Conservation (phyloP, 441 rosid genomes). For the Populus trichocarpa region DNA sequence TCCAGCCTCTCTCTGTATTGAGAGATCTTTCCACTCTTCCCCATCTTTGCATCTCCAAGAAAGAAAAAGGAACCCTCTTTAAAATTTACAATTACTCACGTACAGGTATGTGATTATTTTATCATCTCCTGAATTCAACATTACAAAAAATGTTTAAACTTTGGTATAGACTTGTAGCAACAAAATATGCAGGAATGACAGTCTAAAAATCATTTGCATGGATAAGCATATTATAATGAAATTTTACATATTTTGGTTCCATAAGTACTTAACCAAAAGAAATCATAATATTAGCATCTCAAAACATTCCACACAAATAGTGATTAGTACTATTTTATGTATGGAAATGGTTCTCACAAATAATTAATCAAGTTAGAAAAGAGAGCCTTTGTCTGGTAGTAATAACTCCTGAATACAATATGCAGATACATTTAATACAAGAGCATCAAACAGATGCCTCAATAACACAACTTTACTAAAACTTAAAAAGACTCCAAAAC, state of each 20-base stretch:
- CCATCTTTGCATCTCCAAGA: constrained; percentile 46
- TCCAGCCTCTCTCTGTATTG: constrained; percentile 75
- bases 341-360: background rate
- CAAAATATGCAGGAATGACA: background rate
- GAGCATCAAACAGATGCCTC: background rate
- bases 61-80: constrained; percentile 10
- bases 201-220: constrained; percentile 3
- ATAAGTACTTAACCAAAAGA: background rate
- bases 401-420: background rate
- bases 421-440: constrained; percentile 2
- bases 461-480: background rate
- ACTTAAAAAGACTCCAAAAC: background rate
- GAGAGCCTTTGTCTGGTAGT: background rate
- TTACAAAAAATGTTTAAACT: background rate
- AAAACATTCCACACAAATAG: background rate
- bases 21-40: constrained; percentile 41
- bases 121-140: constrained; percentile 1
- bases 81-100: constrained; percentile 3
- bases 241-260: background rate
- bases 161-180: background rate
- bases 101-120: background rate
- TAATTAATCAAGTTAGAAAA: background rate
- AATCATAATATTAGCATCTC: background rate
- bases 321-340: background rate
- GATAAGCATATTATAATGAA: background rate